These are phyloP conservation scores for Fonsecaea pedrosoi DNA, from an alignment of 2,329 filamentous ascomycete genomes.

Conservation along the genomic window DNA sequence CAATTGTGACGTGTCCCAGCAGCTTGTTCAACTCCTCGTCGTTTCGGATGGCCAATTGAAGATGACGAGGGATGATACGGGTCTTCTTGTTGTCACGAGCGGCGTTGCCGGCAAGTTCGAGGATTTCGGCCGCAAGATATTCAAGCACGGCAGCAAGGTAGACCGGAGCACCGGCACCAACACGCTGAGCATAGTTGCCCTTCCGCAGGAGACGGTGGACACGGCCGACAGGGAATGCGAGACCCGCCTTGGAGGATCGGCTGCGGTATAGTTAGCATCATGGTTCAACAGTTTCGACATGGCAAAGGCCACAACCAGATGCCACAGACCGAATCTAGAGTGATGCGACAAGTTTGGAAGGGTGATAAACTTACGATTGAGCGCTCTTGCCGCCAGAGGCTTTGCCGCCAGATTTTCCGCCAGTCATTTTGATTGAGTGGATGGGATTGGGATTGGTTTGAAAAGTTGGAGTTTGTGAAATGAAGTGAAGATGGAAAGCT, in stretches of 20 bases:
- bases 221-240: slow-evolving; percentile 98
- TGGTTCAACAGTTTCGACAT: background rate
- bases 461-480: slow-evolving; percentile 46
- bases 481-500: slow-evolving; percentile 35
- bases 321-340: slow-evolving; percentile 46
- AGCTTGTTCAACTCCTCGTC: slow-evolving; percentile 99
- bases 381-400: slow-evolving; percentile 98
- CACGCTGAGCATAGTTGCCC: slow-evolving; percentile 99
- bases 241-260: slow-evolving; percentile 98
- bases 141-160: slow-evolving; percentile 97
- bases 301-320: background rate
- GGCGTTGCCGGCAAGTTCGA: slow-evolving; percentile 97
- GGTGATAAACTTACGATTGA: slow-evolving; percentile 82
- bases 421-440: slow-evolving; percentile 88
- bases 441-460: slow-evolving; percentile 44
- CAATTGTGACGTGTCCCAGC: slow-evolving; percentile 92
- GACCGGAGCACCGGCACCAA: slow-evolving; percentile 96
- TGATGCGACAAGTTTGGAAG: slow-evolving; percentile 4
- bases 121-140: slow-evolving; percentile 98
- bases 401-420: slow-evolving; percentile 99
- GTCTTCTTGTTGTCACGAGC: slow-evolving; percentile 99
- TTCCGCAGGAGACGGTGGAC: slow-evolving; percentile 98
- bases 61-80: slow-evolving; percentile 98
- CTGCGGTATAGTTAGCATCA: slow-evolving; percentile 62
- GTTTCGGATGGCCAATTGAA: slow-evolving; percentile 98